Conservation (phyloP, 1,139 yeast genomes). For the Scheffersomyces lignicola region DNA sequence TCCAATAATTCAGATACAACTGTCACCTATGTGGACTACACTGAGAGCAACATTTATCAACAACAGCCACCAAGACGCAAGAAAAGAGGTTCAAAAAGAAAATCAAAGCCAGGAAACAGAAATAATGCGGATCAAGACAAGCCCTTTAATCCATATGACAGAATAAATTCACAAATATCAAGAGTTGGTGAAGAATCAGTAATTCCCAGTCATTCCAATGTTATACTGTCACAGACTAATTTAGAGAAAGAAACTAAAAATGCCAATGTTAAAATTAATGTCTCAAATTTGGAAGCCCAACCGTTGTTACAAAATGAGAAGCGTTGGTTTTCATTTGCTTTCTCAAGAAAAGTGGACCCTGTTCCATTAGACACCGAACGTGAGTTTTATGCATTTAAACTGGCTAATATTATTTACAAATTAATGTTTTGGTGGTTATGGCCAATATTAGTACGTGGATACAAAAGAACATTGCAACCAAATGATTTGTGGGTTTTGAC, state of each 20-base stretch:
- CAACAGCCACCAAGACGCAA: conserved; percentile 2
- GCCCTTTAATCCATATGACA: conserved; percentile 3
- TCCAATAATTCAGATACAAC: conserved; percentile 18
- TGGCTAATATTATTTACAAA: conserved; percentile 23
- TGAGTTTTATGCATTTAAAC: conserved; percentile 37
- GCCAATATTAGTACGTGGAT: conserved; percentile 43
- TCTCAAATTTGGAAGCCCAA: conserved; percentile 10
- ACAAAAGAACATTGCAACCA: conserved; percentile 42
- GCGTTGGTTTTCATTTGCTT: conserved; percentile 32
- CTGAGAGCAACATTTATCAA: neutral
- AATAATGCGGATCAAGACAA: conserved; percentile 4
- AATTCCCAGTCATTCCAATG: neutral
- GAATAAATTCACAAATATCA: conserved; percentile 4
- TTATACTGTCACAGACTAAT: conserved; percentile 2
- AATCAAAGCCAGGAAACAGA: neutral
- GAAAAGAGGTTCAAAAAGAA: neutral
- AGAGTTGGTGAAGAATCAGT: conserved; percentile 2
- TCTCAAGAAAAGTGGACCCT: conserved; percentile 37
- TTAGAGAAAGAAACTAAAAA: neutral
- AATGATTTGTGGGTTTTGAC: conserved; percentile 42
- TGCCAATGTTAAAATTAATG: neutral
- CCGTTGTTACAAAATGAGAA: conserved; percentile 24
- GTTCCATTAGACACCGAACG: conserved; percentile 39
- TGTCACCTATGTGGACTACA: conserved; percentile 16
- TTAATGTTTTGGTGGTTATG: conserved; percentile 43